Base-by-base conservation (phyloP, 2,329 filamentous ascomycete species). In the Colletotrichum zoysiae region DNA sequence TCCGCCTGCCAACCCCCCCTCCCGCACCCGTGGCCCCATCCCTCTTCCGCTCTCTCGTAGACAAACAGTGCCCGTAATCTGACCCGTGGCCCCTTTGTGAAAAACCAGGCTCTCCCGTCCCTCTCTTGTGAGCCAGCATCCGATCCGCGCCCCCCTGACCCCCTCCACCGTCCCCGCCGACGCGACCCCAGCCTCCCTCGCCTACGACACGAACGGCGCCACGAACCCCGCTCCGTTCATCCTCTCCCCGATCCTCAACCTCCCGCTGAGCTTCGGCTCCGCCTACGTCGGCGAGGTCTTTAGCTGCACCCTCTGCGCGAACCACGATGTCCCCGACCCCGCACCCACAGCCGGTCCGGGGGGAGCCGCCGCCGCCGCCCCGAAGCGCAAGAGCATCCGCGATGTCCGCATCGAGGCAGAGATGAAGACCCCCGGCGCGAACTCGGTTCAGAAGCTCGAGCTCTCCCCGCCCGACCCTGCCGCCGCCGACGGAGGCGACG, bases 231-330 rank as follows among this genome's bases (percentile, higher is more conserved):
- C 71, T 48, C 86, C 88, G 8, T 90, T 90, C 79, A 80, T 90
- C 71, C 85, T 91, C 74, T 87, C 86, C 44, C 89, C 89, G 1
- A 86, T 91, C 65, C 88, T 98, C 77, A 96, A 94, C 58, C 90
- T 98, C 1, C 95, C 96, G 12, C 92, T 95, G 20, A 92, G 94
- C 0, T 98, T 99, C 80, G 95, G 95, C 56, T 95, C 94, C 16
- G 95, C 95, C 11, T 98, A 98, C 80, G 95, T 98, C 26, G 96
- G 96, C 77, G 95, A 98, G 84, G 94, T 92, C 0, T 98, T 99
- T 82, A 92, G 92, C 74, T 99, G 96, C 82, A 97, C 95, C 1
- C 87, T 98, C 30, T 97, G 95, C 83, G 95, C 93, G n/a, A 98
- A 97, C 84, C 95, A 98, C 80, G 95, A 98, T 83, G 72, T 83